Evolutionary conservation across 2,329 filamentous ascomycete genomes (phyloP).

Genomic region (Colletotrichum tropicicola): DNA sequence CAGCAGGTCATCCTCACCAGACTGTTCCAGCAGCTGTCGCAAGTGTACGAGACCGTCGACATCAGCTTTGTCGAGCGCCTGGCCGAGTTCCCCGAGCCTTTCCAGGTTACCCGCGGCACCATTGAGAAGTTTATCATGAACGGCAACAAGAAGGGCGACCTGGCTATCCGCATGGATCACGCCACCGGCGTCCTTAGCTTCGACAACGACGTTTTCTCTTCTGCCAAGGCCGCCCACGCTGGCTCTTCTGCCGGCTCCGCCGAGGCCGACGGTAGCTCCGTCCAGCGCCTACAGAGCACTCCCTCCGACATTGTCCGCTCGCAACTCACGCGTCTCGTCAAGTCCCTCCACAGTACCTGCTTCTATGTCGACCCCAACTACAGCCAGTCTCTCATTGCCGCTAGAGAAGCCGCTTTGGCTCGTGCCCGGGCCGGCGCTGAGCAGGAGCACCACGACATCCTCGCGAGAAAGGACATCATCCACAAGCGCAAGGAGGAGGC

Average conservation of each 20-base stretch:
- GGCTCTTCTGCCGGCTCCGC: conserved; percentile 87
- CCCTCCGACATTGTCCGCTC: conserved; percentile 97
- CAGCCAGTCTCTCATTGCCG: conserved; percentile 81
- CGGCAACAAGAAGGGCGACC: conserved; percentile 99
- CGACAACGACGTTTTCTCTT: conserved; percentile 98
- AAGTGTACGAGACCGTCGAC: conserved; percentile 98
- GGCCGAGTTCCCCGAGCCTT: conserved; percentile 94
- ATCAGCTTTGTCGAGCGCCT: conserved; percentile 92
- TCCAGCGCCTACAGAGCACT: conserved; percentile 96
- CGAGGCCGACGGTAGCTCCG: conserved; percentile 82
- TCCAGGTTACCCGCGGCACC: conserved; percentile 87
- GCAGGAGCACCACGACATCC: conserved; percentile 85
- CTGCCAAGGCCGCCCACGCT: conserved; percentile 88
- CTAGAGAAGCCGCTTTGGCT: conserved; percentile 81
- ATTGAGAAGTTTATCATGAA: conserved; percentile 99
- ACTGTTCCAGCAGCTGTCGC: conserved; percentile 97
- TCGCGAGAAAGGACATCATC: conserved; percentile 89
- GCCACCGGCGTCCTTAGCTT: conserved; percentile 95
- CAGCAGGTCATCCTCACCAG: conserved; percentile 99
- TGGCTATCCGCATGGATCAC: conserved; percentile 95
- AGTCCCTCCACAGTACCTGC: conserved; percentile 90
- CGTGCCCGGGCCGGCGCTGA: conserved; percentile 90
- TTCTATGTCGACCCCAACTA: conserved; percentile 94
- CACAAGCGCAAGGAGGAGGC: conserved; percentile 97
- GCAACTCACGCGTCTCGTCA: conserved; percentile 90